Conservation (phyloP, 148 eudicot species). For the Fagopyrum homotropicum region DNA sequence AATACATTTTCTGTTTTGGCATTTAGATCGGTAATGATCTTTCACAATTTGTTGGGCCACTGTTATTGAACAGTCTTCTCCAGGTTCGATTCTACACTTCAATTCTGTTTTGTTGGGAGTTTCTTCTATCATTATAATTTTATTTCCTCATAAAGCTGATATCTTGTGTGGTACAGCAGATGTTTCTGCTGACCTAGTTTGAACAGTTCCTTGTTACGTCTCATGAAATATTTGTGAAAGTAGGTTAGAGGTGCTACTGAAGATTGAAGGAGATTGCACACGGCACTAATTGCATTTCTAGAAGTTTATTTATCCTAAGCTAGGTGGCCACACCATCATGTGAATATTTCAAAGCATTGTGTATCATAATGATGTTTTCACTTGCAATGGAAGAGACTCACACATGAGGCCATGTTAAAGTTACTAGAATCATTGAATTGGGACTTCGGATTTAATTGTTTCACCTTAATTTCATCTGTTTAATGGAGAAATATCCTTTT, state of each 20-base stretch:
- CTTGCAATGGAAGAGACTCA: not conserved
- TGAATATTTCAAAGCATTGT: not conserved
- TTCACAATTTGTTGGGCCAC: constrained; percentile 73
- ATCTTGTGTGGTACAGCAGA: not conserved
- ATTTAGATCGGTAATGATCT: constrained; percentile 74
- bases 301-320: not conserved
- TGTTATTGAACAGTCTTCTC: constrained; percentile 54
- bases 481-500: not conserved
- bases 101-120: not conserved
- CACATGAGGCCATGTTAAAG: not conserved
- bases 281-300: not conserved
- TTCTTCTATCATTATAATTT: not conserved
- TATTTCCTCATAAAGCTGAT: not conserved
- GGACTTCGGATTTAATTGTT: not conserved
- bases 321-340: not conserved
- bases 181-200: not conserved
- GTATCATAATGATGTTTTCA: not conserved
- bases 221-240: not conserved
- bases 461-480: not conserved
- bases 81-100: constrained; percentile 26
- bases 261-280: not conserved
- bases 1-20: constrained; percentile 14
- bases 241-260: not conserved
- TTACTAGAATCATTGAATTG: not conserved
- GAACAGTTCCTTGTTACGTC: not conserved